These are phyloP conservation scores for Boletus edulis DNA, from an alignment of 768 basidiomycete genomes.

Conservation along the genomic window DNA sequence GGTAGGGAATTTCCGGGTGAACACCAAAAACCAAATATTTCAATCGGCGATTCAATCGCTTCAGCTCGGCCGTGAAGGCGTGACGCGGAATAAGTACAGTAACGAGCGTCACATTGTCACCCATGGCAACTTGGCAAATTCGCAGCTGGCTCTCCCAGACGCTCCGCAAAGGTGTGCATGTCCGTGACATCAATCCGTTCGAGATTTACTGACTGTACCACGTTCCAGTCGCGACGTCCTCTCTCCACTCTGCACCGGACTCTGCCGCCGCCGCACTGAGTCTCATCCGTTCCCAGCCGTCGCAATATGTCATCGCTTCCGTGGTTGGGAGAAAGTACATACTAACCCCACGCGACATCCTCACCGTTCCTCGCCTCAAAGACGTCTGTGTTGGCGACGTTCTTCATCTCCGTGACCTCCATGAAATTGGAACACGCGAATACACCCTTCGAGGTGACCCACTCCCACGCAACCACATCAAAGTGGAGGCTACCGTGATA, in stretches of 20 bases:
- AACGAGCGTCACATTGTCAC: constrained; percentile 4
- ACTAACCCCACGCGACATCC: constrained; percentile 83
- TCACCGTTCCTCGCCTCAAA: constrained; percentile 90
- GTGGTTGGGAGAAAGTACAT: constrained; percentile 88
- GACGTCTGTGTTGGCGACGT: constrained; percentile 84
- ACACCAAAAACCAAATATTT: constrained; percentile 33
- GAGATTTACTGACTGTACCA: constrained; percentile 1
- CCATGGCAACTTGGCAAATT: constrained; percentile 18
- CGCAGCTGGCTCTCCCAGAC: constrained; percentile 27
- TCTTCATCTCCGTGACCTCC: constrained; percentile 77
- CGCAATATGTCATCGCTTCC: constrained; percentile 87
- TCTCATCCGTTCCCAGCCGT: constrained; percentile 87
- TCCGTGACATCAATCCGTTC: not conserved
- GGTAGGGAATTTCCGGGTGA: constrained; percentile 35
- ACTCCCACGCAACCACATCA: constrained; percentile 57
- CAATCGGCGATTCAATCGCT: constrained; percentile 29
- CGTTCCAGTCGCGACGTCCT: constrained; percentile 19
- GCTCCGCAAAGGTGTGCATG: constrained; percentile 20
- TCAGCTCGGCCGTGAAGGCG: constrained; percentile 9
- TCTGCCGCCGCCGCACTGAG: constrained; percentile 65
- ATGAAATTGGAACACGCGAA: constrained; percentile 94
- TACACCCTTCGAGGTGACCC: constrained; percentile 86
- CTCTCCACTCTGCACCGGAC: constrained; percentile 35
- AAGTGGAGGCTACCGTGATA: constrained; percentile 86
- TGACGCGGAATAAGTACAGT: not conserved